These are phyloP conservation scores for Atkinsonella hypoxylon DNA, from an alignment of 2,329 filamentous ascomycete species.

Conservation along the genomic window DNA sequence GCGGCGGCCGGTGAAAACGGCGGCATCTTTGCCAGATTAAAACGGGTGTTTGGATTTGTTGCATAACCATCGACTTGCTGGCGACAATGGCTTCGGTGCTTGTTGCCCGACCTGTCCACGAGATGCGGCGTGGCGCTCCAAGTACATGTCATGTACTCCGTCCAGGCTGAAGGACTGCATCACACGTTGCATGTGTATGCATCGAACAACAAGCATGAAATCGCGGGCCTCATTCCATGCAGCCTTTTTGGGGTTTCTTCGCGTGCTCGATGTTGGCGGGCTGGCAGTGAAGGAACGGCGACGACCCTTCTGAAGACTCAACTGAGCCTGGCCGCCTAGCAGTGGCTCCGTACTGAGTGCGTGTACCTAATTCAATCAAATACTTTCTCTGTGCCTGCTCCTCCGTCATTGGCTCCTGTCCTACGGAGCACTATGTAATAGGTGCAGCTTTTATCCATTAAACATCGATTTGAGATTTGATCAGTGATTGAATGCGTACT, in stretches of 20 bases:
- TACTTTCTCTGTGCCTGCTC: background rate
- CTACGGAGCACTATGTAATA: too few species aligned
- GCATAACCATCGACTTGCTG: background rate
- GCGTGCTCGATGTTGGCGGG: too few species aligned
- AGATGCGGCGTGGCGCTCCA: background rate
- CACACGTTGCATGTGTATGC: background rate
- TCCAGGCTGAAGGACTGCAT: background rate
- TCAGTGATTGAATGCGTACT: too few species aligned
- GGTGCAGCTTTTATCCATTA: background rate
- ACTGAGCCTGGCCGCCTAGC: too few species aligned
- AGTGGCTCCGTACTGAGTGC: too few species aligned
- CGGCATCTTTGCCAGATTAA: background rate
- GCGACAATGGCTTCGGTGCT: background rate
- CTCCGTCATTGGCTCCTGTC: background rate
- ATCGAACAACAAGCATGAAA: background rate
- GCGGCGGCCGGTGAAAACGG: slow-evolving; percentile 1
- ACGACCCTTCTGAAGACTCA: too few species aligned
- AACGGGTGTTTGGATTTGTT: background rate
- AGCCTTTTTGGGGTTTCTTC: background rate
- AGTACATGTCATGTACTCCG: background rate
- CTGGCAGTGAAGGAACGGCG: too few species aligned
- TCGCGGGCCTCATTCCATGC: background rate
- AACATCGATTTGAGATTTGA: too few species aligned
- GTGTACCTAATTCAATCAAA: background rate
- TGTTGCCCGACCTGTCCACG: background rate